These are phyloP conservation scores for Yamadazyma diospyri DNA, from an alignment of 1,139 yeast genomes.

Conservation along the genomic window DNA sequence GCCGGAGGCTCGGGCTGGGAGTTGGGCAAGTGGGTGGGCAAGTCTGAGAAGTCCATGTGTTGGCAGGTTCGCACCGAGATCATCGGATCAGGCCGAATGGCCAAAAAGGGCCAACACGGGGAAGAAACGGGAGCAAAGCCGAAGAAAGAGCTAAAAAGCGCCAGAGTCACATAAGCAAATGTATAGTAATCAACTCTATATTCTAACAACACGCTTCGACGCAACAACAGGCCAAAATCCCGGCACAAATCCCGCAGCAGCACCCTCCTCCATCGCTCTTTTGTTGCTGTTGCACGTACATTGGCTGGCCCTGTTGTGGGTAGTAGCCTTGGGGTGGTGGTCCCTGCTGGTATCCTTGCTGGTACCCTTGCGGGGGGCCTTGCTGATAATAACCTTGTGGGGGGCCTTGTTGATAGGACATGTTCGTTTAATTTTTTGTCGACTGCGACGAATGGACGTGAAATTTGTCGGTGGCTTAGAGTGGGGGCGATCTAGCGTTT, in stretches of 20 bases:
- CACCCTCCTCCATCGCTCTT: slow-evolving; percentile 2
- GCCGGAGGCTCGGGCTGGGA: no score
- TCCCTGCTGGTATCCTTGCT: slow-evolving; percentile 1
- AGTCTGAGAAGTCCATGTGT: slow-evolving; percentile 7
- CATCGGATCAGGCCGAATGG: no score
- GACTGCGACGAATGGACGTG: background rate
- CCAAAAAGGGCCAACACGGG: no score
- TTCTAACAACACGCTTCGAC: slow-evolving; percentile 1
- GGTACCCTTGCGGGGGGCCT: slow-evolving; percentile 1
- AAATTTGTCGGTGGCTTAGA: no score
- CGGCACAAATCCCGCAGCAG: slow-evolving; percentile 6
- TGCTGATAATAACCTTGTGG: slow-evolving; percentile 1
- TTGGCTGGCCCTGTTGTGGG: slow-evolving; percentile 2
- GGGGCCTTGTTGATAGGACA: slow-evolving; percentile 2
- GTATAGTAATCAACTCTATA: no score
- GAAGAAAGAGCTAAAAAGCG: no score
- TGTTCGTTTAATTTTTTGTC: slow-evolving; percentile 1
- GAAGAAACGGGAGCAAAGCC: no score
- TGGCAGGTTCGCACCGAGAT: no score
- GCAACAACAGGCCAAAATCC: slow-evolving; percentile 2
- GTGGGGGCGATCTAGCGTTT: no score
- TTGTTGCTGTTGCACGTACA: slow-evolving; percentile 1
- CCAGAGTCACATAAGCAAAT: no score
- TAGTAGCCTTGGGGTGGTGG: slow-evolving; percentile 1
- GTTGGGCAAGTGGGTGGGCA: slow-evolving; percentile 8